A percentile compares a stretch with the other conserved stretches of the same genome.
Conservation (phyloP, 495 filamentous ascomycete genomes). For the Neurospora africana region DNA sequence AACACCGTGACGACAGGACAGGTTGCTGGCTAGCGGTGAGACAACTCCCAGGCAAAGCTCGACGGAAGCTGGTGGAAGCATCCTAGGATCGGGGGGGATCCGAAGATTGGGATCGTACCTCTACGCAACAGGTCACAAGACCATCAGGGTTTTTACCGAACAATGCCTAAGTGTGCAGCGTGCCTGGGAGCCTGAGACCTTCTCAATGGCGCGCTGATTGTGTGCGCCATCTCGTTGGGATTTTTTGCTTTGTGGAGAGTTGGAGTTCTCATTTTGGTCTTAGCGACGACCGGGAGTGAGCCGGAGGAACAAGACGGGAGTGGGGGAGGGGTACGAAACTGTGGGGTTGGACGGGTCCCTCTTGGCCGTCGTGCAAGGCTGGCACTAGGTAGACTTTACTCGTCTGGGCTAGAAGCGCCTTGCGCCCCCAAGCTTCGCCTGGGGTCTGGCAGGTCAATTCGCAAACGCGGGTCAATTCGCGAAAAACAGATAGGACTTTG, state of each 20-base stretch:
- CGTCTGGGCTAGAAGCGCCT: too few relatives aligned
- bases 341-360: neutral
- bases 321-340: neutral
- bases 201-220: neutral
- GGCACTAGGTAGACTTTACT: neutral
- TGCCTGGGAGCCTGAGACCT: neutral
- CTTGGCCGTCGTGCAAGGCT: neutral
- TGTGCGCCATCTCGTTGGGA: neutral
- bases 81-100: conserved; percentile 4
- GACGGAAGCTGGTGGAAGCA: neutral
- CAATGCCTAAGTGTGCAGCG: neutral
- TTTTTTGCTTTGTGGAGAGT: neutral
- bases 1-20: neutral
- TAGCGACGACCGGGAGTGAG: neutral
- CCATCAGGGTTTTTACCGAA: conserved; percentile 7
- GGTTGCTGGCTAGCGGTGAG: conserved; percentile 8
- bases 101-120: conserved; percentile 7
- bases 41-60: neutral
- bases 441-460: too few relatives aligned
- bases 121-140: conserved; percentile 12
- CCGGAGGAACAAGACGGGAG: neutral
- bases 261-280: neutral
- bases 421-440: too few relatives aligned
- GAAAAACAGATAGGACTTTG: too few relatives aligned
- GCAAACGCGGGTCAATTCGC: too few relatives aligned